These are phyloP conservation scores for Guillardia theta DNA, from an alignment of 78 protist species.

Conservation along the genomic window DNA sequence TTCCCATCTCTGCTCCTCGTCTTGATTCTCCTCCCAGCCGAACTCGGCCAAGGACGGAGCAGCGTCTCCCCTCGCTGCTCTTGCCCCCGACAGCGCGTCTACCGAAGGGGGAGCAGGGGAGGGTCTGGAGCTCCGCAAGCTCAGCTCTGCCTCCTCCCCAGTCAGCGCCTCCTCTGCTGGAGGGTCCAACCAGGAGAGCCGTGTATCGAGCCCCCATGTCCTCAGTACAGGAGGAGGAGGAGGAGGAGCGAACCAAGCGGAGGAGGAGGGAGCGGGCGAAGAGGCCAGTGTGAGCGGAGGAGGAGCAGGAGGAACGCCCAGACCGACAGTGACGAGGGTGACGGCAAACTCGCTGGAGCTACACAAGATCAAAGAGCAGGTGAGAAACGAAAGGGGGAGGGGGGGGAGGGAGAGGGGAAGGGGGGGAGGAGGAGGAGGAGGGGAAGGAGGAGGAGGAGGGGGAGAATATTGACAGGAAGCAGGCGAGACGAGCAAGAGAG, in stretches of 20 bases:
- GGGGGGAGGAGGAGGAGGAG: not conserved
- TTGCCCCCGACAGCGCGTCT: no score
- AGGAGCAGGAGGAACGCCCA: conserved; percentile 8
- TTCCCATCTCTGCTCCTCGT: no score
- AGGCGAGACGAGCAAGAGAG: not conserved
- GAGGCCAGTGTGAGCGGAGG: not conserved
- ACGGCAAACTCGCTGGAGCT: conserved; percentile 26
- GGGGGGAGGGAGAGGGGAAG: not conserved
- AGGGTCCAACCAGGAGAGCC: not conserved
- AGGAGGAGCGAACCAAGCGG: not conserved
- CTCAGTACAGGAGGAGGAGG: not conserved
- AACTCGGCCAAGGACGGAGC: no score
- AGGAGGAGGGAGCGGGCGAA: not conserved
- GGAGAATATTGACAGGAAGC: not conserved
- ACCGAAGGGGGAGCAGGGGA: not conserved
- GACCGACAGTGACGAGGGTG: conserved; percentile 5
- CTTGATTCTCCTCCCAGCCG: no score
- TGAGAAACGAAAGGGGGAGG: not conserved
- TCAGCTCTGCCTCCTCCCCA: no score
- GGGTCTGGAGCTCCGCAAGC: not conserved
- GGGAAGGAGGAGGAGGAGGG: not conserved
- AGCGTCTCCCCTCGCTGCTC: no score
- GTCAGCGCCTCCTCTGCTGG: not conserved
- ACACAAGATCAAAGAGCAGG: not conserved
- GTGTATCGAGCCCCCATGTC: not conserved